A percentile compares a stretch with the other conserved stretches of the same genome.
Evolutionary conservation across 2,329 filamentous ascomycete species (phyloP).

Genomic region (Xylariaceae sp.): DNA sequence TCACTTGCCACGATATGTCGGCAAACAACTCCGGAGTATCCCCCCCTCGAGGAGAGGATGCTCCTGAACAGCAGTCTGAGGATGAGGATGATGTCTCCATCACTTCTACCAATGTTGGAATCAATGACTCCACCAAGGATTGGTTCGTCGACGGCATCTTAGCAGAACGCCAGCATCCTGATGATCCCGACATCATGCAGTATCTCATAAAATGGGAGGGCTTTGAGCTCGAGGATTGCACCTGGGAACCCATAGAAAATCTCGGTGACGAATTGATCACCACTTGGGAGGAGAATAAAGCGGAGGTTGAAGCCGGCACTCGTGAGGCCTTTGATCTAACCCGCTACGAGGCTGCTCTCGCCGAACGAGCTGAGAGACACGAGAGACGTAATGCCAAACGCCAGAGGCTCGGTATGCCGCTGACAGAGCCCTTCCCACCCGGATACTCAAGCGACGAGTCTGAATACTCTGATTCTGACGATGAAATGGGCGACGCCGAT

Average conservation of each 20-base stretch:
- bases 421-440: conserved; percentile 23
- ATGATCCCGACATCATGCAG: conserved; percentile 30
- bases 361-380: conserved; percentile 37
- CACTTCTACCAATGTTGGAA: conserved; percentile 45
- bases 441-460: conserved; percentile 1
- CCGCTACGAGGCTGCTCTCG: conserved; percentile 36
- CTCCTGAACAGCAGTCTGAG: conserved; percentile 5
- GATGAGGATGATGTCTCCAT: conserved; percentile 53
- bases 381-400: conserved; percentile 43
- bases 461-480: conserved; percentile 17
- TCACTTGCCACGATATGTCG: conserved; percentile 9
- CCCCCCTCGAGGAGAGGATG: not conserved
- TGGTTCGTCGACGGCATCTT: conserved; percentile 54
- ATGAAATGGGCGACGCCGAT: conserved; percentile 23
- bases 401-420: conserved; percentile 35
- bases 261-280: conserved; percentile 38
- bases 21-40: not conserved
- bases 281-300: conserved; percentile 43
- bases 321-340: conserved; percentile 38
- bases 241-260: conserved; percentile 51
- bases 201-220: conserved; percentile 64
- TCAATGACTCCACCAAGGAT: conserved; percentile 39
- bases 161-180: conserved; percentile 38
- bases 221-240: conserved; percentile 54
- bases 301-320: conserved; percentile 33